Evolutionary conservation across 495 filamentous ascomycete species (phyloP), one percentile per base, ranked within the genome.

Genomic region (Xylaria cubensis): DNA sequence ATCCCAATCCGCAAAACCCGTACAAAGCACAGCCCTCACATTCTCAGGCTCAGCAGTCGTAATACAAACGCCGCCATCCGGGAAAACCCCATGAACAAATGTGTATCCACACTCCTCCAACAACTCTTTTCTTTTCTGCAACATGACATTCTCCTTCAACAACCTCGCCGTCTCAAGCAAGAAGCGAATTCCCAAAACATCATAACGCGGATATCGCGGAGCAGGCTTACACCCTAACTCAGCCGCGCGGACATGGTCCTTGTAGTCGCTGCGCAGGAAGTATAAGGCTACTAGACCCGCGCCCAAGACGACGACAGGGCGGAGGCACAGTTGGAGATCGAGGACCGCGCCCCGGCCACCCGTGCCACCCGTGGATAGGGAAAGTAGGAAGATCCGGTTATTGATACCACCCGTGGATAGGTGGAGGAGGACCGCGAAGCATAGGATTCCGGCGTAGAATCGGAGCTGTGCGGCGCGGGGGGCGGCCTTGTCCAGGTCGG

Each of bases 31-130:
- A 0, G 91, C 84, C 72, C 94, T 90, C 72, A 97, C 79, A 78
- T 95, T 96, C 70, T 93, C 89, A 0, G 89, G 90, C 26, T 97
- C 93, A 59, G 82, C 84, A 1, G 93, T 95, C 24, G 84, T 78
- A 48, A 91, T 74, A 1, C 74, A 44, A 55, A 74, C 74, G 3
- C 24, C 50, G 41, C 78, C 74, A 4, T 67, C 74, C 0, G 74
- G 74, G 5, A 85, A 77, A 0, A 74, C n/a, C 17, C 74, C 67
- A 61, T 70, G 74, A 42, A 74, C 74, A 72, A 79, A 76, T 1
- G 84, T 86, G 12, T 77, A 74, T 0, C 80, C 83, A 36, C 34
- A 36, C 6, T 36, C 34, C 34, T 39, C 64, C 44, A 83, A 80
- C 1, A 72, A 66, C 1, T 53, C 42, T 6, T 36, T 41, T 56